Percentiles rank a stretch among this genome's conserved stretches.
Evolutionary conservation across 2,329 filamentous ascomycete genomes (phyloP).

Genomic region (Colletotrichum acutatum): DNA sequence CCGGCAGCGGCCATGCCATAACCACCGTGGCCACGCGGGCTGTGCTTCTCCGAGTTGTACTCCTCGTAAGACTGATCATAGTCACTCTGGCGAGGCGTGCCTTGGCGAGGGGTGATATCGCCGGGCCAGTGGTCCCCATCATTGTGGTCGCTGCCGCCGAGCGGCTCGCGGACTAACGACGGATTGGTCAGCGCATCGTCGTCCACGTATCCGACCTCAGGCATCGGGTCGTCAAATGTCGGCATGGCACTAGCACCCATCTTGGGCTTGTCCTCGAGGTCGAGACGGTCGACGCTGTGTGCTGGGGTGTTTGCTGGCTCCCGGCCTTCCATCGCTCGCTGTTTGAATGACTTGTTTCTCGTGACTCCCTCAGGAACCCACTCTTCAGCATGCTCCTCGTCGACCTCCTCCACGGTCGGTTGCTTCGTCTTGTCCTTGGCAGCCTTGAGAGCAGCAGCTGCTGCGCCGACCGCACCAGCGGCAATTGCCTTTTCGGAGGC

Average conservation of each 20-base stretch:
- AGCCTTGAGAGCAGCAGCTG: slow-evolving; percentile 62
- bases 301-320: slow-evolving; percentile 66
- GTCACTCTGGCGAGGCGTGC: slow-evolving; percentile 45
- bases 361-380: slow-evolving; percentile 63
- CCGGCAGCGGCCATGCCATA: slow-evolving; percentile 62
- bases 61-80: slow-evolving; percentile 42
- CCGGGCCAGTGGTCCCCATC: slow-evolving; percentile 44
- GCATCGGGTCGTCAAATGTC: slow-evolving; percentile 75
- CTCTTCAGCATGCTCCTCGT: slow-evolving; percentile 47
- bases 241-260: slow-evolving; percentile 79
- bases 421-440: slow-evolving; percentile 56
- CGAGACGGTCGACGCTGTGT: slow-evolving; percentile 69
- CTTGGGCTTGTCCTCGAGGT: slow-evolving; percentile 62
- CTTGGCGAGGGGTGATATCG: slow-evolving; percentile 45
- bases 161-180: slow-evolving; percentile 81
- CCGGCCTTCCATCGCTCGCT: slow-evolving; percentile 68
- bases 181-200: slow-evolving; percentile 86
- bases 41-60: slow-evolving; percentile 35
- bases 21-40: slow-evolving; percentile 38
- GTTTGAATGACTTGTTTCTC: slow-evolving; percentile 74
- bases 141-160: slow-evolving; percentile 60
- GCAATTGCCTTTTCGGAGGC: slow-evolving; percentile 69
- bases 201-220: slow-evolving; percentile 76
- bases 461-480: slow-evolving; percentile 64
- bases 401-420: slow-evolving; percentile 45